Conservation (phyloP, 2,329 filamentous ascomycete genomes). For the Cryphonectria carpinicola region DNA sequence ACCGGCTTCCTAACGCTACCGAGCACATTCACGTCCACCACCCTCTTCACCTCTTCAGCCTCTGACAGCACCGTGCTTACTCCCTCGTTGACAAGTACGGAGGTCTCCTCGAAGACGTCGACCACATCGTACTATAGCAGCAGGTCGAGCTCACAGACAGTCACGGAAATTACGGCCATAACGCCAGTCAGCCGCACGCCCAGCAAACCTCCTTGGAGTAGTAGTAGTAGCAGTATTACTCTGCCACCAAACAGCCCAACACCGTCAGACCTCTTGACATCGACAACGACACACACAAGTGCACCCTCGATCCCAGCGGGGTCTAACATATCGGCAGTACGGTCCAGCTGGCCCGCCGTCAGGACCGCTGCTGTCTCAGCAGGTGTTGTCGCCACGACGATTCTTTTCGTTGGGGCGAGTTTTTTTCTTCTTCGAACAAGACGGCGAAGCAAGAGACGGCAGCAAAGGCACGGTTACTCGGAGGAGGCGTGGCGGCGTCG, state of each 20-base stretch:
- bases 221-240: neutral
- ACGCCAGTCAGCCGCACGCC: neutral
- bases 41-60: too few species aligned
- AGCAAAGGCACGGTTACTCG: neutral
- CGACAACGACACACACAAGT: neutral
- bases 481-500: conserved; percentile 5
- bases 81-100: neutral
- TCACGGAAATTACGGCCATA: neutral
- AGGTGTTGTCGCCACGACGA: neutral
- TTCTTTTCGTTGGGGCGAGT: neutral
- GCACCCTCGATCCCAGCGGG: neutral
- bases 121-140: neutral
- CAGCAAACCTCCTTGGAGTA: neutral
- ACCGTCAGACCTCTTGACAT: neutral
- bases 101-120: neutral
- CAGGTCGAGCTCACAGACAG: neutral
- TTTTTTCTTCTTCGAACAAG: neutral
- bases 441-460: neutral
- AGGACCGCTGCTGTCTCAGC: neutral
- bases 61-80: neutral
- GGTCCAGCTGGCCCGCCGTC: neutral
- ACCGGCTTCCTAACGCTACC: neutral
- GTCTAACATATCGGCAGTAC: neutral
- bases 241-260: neutral
- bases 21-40: neutral